A percentile compares a stretch with the other conserved stretches of the same genome.
Conservation (phyloP, 2,329 filamentous ascomycete genomes). For the Mariannaea elegans region DNA sequence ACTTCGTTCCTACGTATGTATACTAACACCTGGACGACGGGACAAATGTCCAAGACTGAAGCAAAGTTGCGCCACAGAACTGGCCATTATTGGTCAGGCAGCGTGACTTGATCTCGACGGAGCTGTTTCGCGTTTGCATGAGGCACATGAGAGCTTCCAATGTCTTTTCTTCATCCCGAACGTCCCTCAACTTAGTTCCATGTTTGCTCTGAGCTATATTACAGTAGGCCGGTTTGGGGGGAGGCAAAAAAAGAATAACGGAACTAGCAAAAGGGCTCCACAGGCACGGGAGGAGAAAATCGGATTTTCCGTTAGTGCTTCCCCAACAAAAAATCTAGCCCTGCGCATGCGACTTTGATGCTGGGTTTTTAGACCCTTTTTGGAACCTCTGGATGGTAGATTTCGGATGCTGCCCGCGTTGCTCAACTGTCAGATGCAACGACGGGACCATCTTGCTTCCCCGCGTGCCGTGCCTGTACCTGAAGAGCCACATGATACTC, state of each 20-base stretch:
- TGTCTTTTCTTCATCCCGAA: too few relatives aligned
- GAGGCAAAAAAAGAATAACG: too few relatives aligned
- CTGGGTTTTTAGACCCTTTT: background rate
- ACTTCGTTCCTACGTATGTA: too few relatives aligned
- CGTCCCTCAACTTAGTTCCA: too few relatives aligned
- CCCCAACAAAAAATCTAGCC: conserved; percentile 42
- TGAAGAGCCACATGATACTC: too few relatives aligned
- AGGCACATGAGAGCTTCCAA: too few relatives aligned
- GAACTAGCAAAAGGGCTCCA: conserved; percentile 1
- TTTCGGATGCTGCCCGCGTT: background rate
- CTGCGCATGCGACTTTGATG: conserved; percentile 3
- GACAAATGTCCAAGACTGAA: background rate
- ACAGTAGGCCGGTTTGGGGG: too few relatives aligned
- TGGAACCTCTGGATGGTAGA: background rate
- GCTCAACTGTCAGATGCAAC: background rate
- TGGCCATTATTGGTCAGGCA: conserved; percentile 13
- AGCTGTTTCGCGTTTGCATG: too few relatives aligned
- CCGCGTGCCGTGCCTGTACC: background rate
- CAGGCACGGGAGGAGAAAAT: conserved; percentile 30
- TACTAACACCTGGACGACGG: too few relatives aligned
- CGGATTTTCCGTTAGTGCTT: conserved; percentile 39
- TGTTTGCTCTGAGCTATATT: too few relatives aligned
- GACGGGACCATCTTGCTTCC: background rate
- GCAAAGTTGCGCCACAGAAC: conserved; percentile 8
- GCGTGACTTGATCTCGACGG: too few relatives aligned